phyloP scores from a whole-genome alignment of 257 asterid genomes.

The Coffea eugenioides region DNA sequence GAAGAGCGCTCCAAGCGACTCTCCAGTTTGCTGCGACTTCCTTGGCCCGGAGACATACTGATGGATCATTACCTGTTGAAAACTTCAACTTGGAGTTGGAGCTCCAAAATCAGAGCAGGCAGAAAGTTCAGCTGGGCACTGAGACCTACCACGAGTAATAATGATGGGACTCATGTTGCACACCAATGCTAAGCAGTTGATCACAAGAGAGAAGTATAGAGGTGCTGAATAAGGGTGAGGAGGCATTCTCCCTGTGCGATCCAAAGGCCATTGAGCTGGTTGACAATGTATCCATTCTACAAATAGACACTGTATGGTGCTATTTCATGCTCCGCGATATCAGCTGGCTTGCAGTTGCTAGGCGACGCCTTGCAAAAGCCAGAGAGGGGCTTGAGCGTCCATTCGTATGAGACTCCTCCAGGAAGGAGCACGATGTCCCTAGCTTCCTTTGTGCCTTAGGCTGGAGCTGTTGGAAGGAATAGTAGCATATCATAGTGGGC shows the following conservation, averaged over 20 bases:
- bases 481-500: slow-evolving; percentile 78
- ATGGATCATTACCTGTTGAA: slow-evolving; percentile 85
- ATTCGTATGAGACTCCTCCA: slow-evolving; percentile 80
- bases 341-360: slow-evolving; percentile 86
- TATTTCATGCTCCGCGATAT: slow-evolving; percentile 92
- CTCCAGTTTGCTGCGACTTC: slow-evolving; percentile 71
- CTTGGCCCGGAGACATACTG: slow-evolving; percentile 73
- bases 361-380: slow-evolving; percentile 78
- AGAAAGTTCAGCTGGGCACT: slow-evolving; percentile 74
- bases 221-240: slow-evolving; percentile 97
- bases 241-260: slow-evolving; percentile 82
- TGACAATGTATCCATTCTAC: slow-evolving; percentile 86
- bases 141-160: slow-evolving; percentile 90
- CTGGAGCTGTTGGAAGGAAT: slow-evolving; percentile 92
- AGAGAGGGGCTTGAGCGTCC: slow-evolving; percentile 87
- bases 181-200: slow-evolving; percentile 70
- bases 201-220: slow-evolving; percentile 61
- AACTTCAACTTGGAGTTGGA: slow-evolving; percentile 80
- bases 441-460: slow-evolving; percentile 76
- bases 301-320: slow-evolving; percentile 99
- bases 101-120: slow-evolving; percentile 93
- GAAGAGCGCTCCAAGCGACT: slow-evolving; percentile 76
- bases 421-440: slow-evolving; percentile 68
- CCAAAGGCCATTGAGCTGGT: slow-evolving; percentile 83
- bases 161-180: slow-evolving; percentile 99